Conservation (phyloP, 495 filamentous ascomycete genomes). For the Polyplosphaeria fusca region DNA sequence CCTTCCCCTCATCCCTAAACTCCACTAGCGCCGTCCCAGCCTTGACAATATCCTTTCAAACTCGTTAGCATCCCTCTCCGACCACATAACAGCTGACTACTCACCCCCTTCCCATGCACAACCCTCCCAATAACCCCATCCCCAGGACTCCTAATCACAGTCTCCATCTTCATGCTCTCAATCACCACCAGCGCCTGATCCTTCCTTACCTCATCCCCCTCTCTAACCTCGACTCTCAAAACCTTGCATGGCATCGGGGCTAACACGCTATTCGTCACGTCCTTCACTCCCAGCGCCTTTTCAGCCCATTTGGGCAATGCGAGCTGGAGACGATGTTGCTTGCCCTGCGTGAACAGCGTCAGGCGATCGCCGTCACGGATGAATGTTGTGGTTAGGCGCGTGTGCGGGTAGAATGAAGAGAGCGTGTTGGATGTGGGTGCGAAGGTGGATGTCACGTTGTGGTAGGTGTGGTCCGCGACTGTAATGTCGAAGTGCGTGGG, state of each 20-base stretch:
- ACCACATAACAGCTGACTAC: conserved; percentile 40
- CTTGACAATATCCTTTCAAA: conserved; percentile 55
- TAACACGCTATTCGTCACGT: conserved; percentile 75
- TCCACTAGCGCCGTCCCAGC: conserved; percentile 54
- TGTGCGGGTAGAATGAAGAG: conserved; percentile 55
- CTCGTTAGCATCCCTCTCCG: background rate
- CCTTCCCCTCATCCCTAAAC: conserved; percentile 47
- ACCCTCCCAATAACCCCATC: conserved; percentile 75
- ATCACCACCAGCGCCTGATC: conserved; percentile 90
- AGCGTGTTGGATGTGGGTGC: conserved; percentile 42
- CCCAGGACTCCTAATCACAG: conserved; percentile 85
- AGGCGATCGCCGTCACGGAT: conserved; percentile 67
- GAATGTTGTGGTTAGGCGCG: conserved; percentile 75
- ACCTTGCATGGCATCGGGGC: conserved; percentile 97
- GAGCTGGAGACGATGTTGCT: conserved; percentile 66
- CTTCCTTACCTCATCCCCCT: conserved; percentile 77
- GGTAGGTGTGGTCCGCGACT: conserved; percentile 53
- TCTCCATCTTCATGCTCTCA: conserved; percentile 99
- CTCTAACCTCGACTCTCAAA: conserved; percentile 74
- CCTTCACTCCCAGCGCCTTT: conserved; percentile 79
- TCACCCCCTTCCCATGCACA: conserved; percentile 82
- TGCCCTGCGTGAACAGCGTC: conserved; percentile 78
- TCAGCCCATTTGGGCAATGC: conserved; percentile 75
- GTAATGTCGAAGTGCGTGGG: conserved; percentile 62
- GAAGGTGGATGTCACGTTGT: conserved; percentile 45